phyloP scores from a whole-genome alignment of 2,329 filamentous ascomycete genomes.

The Pestalotiopsis sp. region DNA sequence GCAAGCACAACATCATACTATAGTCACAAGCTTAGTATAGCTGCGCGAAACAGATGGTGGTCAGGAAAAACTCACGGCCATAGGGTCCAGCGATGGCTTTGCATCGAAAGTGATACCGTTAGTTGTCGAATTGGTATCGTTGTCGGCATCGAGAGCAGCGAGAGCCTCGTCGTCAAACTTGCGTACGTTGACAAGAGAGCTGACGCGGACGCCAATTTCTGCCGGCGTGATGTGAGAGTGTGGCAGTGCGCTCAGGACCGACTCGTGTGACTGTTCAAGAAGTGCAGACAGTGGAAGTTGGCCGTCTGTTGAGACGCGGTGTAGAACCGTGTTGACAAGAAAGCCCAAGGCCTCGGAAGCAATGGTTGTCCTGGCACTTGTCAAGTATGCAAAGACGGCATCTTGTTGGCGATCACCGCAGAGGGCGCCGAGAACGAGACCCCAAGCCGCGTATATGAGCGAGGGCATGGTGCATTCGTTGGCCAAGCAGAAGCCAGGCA shows the following conservation, averaged over 20 bases:
- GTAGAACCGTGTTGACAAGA: constrained; percentile 14
- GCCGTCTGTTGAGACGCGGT: neutral
- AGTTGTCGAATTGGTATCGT: neutral
- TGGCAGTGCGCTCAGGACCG: constrained; percentile 8
- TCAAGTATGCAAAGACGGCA: constrained; percentile 11
- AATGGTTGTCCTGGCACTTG: constrained; percentile 8
- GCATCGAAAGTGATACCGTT: constrained; percentile 5
- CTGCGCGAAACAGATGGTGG: neutral
- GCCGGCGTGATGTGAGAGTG: constrained; percentile 10
- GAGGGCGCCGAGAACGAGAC: constrained; percentile 6
- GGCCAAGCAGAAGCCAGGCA: constrained; percentile 4
- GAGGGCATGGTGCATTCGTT: constrained; percentile 12
- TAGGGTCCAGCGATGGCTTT: constrained; percentile 8
- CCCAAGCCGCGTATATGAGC: constrained; percentile 9
- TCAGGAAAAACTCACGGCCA: constrained; percentile 8
- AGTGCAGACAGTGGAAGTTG: neutral
- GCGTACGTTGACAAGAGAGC: constrained; percentile 11
- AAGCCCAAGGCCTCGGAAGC: constrained; percentile 12
- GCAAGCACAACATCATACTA: constrained; percentile 14
- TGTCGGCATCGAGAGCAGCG: neutral
- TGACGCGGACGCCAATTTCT: constrained; percentile 6
- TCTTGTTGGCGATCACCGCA: neutral
- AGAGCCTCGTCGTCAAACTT: constrained; percentile 11
- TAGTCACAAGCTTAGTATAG: neutral
- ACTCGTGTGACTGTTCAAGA: neutral